Evolutionary conservation across 1,284 basidiomycete species (phyloP).

Genomic region (Tilletia horrida): DNA sequence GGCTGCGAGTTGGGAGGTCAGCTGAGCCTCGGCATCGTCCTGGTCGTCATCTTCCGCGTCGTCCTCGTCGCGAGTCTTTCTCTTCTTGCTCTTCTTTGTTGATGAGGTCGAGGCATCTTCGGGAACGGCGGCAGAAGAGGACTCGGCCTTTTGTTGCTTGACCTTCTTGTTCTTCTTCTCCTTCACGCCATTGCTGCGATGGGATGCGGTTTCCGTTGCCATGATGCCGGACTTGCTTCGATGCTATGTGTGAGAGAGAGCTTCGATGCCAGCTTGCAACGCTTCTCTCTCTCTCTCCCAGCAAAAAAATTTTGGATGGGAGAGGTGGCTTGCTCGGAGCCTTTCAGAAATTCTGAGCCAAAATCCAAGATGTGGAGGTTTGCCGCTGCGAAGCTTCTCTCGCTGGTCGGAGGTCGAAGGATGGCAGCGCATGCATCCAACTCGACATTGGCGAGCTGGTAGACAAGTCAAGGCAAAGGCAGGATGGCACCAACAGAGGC

Average conservation of each 20-base stretch:
- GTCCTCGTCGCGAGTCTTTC: not conserved
- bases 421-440: not conserved
- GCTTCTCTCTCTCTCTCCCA: not conserved
- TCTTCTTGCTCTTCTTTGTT: not conserved
- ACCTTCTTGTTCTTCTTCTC: slow-evolving; percentile 13
- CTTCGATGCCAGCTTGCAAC: too few species aligned
- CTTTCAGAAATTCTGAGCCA: not conserved
- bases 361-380: too few species aligned
- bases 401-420: too few species aligned
- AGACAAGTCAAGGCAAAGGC: not conserved
- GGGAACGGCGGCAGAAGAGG: not conserved
- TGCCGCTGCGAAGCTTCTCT: too few species aligned
- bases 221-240: too few species aligned
- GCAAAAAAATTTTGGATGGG: not conserved
- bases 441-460: not conserved
- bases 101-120: not conserved
- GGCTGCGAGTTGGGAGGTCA: slow-evolving; percentile 46
- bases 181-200: not conserved
- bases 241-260: too few species aligned
- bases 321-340: slow-evolving; percentile 5
- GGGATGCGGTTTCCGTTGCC: not conserved
- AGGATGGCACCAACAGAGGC: not conserved
- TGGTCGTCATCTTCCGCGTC: too few species aligned
- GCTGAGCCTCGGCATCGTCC: slow-evolving; percentile 39
- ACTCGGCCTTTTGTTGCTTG: not conserved